Evolutionary conservation across 306 rosid genomes (phyloP), one percentile per base, ranked within the genome.

Genomic region (Castanea crenata): DNA sequence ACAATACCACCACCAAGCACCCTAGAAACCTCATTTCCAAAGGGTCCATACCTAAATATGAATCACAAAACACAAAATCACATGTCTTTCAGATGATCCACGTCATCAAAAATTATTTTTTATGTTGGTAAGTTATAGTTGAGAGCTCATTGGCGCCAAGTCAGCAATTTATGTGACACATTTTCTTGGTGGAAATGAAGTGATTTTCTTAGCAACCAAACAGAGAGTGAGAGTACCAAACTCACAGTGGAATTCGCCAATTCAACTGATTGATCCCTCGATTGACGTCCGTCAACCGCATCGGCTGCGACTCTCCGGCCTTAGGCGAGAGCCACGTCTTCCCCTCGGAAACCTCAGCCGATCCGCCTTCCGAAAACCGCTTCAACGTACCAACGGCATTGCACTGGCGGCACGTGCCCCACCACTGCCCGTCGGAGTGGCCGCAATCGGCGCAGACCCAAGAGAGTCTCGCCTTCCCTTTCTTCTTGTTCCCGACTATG

Each of bases 1-100:
- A 94, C 97, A 83, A 94, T 87, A 69, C 99, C 99, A 73, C 99
- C 99, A 51, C 99, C 97, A 76, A 94, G 97, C 79, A 94, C 97
- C 34, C 82, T 84, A 13, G 90, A 84, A 77, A 94, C 87, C 86
- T 94, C 99, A 74, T 62, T 51, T 79, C 97, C 99, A 63, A 94
- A 84, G 57, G 76, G 68, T 46, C 99, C 99, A 75, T 79, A 65
- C 87, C 99, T 94, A 85, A 70, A 76, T 27, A 88, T 20, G 75
- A 79, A 76, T 65, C 67, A 65, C 71, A 80, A 46, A 16, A 38
- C 76, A 65, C 68, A 56, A 59, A 71, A 74, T 79, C 59, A 71
- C 14, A 59, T 0, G 49, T 62, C n/a, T 52, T 68, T 46, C 51
- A 64, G 54, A 49, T 13, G 54, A 49, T 49, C 54, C 14, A 49